A percentile compares a stretch with the other conserved stretches of the same genome.
Evolutionary conservation across 2,329 filamentous ascomycete species (phyloP).

Genomic region (Stagonosporopsis chrysanthemi): DNA sequence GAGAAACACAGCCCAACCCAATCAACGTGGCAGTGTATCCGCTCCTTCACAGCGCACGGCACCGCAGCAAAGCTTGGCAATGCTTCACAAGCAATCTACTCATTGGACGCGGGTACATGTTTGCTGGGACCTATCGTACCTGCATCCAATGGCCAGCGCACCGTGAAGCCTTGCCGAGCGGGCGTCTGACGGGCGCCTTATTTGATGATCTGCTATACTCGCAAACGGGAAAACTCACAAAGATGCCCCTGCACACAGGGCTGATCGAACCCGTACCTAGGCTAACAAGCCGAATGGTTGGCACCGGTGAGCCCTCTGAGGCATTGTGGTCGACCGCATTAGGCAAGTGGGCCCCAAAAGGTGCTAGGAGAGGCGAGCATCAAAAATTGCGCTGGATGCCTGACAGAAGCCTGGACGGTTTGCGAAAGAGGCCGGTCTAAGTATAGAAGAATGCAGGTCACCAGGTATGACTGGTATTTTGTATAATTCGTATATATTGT

Average conservation of each 20-base stretch:
- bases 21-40: not conserved
- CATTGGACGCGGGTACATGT: not conserved
- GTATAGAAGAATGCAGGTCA: not conserved
- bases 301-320: not conserved
- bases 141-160: constrained; percentile 3
- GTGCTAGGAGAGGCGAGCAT: not conserved
- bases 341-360: not conserved
- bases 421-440: constrained; percentile 1
- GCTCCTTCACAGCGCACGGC: not conserved
- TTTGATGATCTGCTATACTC: not conserved
- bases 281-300: not conserved
- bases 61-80: not conserved
- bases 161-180: not conserved
- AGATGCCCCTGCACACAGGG: not conserved
- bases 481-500: constrained; percentile 8
- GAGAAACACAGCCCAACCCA: not conserved
- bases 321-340: not conserved
- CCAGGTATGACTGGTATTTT: constrained; percentile 1
- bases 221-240: not conserved
- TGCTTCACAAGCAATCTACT: not conserved
- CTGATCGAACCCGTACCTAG: not conserved
- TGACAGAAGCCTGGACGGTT: not conserved
- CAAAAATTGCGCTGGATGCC: not conserved
- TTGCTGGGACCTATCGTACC: not conserved
- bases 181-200: not conserved